Evolutionary conservation across 176 grass and related monocot genomes (phyloP).

Genomic region (Avena sativa): DNA sequence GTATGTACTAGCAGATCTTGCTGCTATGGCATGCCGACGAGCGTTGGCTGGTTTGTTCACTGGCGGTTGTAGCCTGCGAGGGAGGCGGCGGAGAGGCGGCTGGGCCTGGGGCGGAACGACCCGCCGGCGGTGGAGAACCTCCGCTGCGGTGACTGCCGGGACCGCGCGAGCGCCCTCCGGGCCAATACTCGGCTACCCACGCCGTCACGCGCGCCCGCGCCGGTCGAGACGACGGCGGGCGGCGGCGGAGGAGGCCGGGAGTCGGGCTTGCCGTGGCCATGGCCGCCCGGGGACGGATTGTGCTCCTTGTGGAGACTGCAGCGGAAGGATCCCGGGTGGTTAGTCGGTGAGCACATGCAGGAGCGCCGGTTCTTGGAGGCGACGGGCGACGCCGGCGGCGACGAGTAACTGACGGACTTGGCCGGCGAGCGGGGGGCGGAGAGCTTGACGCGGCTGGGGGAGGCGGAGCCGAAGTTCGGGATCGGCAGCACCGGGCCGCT

Average conservation of each 20-base stretch:
- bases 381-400: neutral
- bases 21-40: constrained; percentile 18
- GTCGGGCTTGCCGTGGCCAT: neutral
- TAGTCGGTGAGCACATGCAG: constrained; percentile 76
- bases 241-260: constrained; percentile 15
- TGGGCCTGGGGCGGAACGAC: constrained; percentile 25
- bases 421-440: constrained; percentile 11
- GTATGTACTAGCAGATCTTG: neutral
- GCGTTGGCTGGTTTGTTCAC: neutral
- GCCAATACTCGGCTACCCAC: constrained; percentile 54
- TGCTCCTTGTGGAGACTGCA: constrained; percentile 69
- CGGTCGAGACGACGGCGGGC: neutral
- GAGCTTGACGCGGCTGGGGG: constrained; percentile 57
- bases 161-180: constrained; percentile 50
- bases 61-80: constrained; percentile 19
- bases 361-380: neutral
- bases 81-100: constrained; percentile 61
- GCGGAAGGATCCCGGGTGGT: constrained; percentile 67
- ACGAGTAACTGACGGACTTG: constrained; percentile 38
- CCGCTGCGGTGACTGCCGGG: constrained; percentile 52
- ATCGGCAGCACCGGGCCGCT: constrained; percentile 18
- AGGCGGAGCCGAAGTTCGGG: constrained; percentile 49
- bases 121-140: neutral
- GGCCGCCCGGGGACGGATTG: neutral
- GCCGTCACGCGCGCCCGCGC: neutral